phyloP scores from a whole-genome alignment of 306 rosid species.

The Leucaena leucocephala region DNA sequence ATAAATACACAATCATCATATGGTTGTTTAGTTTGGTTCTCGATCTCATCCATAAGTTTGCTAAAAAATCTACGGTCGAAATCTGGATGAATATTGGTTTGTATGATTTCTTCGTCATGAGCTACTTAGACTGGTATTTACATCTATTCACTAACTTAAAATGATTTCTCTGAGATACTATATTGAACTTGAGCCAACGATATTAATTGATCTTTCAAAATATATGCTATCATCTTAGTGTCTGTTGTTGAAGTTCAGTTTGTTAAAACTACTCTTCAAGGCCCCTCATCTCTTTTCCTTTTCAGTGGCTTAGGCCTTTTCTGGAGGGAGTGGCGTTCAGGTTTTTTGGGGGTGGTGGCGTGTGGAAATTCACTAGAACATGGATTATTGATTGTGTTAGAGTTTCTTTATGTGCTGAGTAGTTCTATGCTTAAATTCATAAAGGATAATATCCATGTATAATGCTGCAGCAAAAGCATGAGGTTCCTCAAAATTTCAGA shows the following conservation, averaged over 20 bases:
- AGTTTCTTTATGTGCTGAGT: conserved; percentile 22
- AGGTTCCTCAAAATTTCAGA: conserved; percentile 63
- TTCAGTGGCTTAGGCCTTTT: background rate
- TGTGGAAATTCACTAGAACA: background rate
- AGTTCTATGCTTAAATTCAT: conserved; percentile 30
- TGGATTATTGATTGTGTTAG: conserved; percentile 1
- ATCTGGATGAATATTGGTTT: conserved; percentile 7
- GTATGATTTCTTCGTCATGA: conserved; percentile 13
- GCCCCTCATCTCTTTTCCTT: background rate
- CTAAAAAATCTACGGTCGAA: background rate
- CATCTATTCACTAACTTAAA: background rate
- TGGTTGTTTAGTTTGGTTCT: background rate
- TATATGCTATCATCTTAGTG: background rate
- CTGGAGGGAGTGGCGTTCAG: background rate
- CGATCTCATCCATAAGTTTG: background rate
- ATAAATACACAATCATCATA: background rate
- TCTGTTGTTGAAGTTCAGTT: conserved; percentile 4
- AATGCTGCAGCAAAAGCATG: conserved; percentile 77
- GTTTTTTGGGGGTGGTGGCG: background rate
- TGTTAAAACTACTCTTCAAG: background rate
- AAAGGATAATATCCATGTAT: conserved; percentile 35
- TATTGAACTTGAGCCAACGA: background rate
- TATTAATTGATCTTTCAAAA: background rate
- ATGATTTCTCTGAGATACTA: background rate
- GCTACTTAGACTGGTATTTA: background rate